Conservation (phyloP, 73 alveolate genomes). For the Paramecium bursaria region DNA sequence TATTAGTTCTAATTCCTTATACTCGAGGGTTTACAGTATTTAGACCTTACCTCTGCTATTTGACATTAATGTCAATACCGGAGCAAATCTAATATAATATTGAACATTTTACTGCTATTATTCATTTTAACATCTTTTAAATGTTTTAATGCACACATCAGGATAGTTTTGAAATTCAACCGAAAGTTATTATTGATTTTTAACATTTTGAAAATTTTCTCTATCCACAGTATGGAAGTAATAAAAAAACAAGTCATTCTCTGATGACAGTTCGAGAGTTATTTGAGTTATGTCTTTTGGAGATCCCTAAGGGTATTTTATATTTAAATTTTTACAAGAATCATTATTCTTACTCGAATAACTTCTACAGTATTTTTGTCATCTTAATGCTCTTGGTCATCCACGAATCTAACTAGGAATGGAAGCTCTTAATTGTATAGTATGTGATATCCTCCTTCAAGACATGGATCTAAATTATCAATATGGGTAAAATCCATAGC, state of each 20-base stretch:
- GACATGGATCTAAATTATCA: slow-evolving; percentile 37
- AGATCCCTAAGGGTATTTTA: slow-evolving; percentile 11
- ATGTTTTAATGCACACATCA: slow-evolving; percentile 48
- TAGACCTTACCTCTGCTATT: slow-evolving; percentile 32
- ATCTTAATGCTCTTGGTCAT: slow-evolving; percentile 4
- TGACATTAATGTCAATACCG: not conserved
- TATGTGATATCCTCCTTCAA: slow-evolving; percentile 53
- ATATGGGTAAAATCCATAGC: slow-evolving; percentile 42
- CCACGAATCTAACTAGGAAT: slow-evolving; percentile 32
- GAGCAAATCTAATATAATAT: slow-evolving; percentile 3
- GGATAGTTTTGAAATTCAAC: slow-evolving; percentile 35
- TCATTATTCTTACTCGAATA: slow-evolving; percentile 37
- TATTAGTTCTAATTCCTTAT: slow-evolving; percentile 10
- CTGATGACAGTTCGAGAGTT: slow-evolving; percentile 44
- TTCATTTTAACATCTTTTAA: slow-evolving; percentile 34
- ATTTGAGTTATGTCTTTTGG: slow-evolving; percentile 36
- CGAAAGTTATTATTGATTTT: not conserved
- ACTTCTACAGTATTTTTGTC: slow-evolving; percentile 23
- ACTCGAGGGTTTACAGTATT: slow-evolving; percentile 46
- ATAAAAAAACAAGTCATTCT: slow-evolving; percentile 47
- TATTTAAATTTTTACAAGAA: not conserved
- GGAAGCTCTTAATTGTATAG: slow-evolving; percentile 45
- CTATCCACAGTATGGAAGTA: slow-evolving; percentile 51
- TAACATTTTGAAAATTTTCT: slow-evolving; percentile 42
- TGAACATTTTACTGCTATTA: slow-evolving; percentile 2